phyloP scores from a whole-genome alignment of 805 yeast species.

The Cyberlindnera saturnus region DNA sequence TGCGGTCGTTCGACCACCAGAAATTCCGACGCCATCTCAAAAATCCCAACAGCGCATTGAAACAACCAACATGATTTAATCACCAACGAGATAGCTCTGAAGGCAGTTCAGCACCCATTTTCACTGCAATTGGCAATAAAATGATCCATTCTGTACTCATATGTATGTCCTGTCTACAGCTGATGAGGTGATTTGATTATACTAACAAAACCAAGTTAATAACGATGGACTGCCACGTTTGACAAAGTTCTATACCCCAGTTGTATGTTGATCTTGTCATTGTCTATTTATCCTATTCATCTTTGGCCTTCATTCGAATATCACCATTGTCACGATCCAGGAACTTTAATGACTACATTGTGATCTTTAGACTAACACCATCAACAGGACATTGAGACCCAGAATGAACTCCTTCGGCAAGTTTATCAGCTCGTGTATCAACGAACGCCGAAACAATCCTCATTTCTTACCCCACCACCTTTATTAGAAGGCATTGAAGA shows the following conservation, averaged over 20 bases:
- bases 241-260: slow-evolving; percentile 87
- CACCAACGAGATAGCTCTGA: neutral
- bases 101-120: neutral
- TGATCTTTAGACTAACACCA: neutral
- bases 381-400: slow-evolving; percentile 62
- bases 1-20: no score
- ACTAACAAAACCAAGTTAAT: slow-evolving; percentile 47
- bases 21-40: no score
- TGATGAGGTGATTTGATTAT: neutral
- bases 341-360: neutral
- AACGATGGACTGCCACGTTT: slow-evolving; percentile 86
- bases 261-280: slow-evolving; percentile 26
- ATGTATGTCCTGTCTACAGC: slow-evolving; percentile 41
- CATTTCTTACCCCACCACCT: slow-evolving; percentile 87
- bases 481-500: slow-evolving; percentile 56
- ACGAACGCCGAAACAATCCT: slow-evolving; percentile 72
- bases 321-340: no score
- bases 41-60: no score
- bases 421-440: slow-evolving; percentile 71
- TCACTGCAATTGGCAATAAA: neutral
- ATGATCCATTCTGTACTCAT: slow-evolving; percentile 84
- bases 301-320: no score
- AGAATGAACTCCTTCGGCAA: slow-evolving; percentile 71
- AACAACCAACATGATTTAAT: neutral
- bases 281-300: neutral